phyloP scores from a whole-genome alignment of 2,329 filamentous ascomycete genomes.

The Penicillium sp. region DNA sequence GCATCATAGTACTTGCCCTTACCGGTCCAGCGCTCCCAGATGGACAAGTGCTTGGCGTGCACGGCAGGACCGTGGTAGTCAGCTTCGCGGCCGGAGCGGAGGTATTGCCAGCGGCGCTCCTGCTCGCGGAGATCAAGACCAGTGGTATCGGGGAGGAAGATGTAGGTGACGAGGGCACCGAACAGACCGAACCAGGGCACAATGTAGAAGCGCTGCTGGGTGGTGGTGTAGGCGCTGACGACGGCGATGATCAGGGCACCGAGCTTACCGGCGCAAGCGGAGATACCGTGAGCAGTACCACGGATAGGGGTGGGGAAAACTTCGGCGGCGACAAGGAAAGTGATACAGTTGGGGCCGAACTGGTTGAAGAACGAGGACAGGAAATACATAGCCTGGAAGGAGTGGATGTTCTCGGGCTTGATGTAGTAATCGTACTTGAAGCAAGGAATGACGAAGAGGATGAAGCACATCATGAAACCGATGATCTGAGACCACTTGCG shows the following conservation, averaged over 20 bases:
- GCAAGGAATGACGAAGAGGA: constrained; percentile 88
- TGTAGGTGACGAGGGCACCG: constrained; percentile 75
- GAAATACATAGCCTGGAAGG: constrained; percentile 98
- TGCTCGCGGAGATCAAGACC: constrained; percentile 96
- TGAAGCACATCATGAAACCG: constrained; percentile 88
- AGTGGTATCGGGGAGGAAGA: constrained; percentile 92
- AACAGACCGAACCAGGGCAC: constrained; percentile 92
- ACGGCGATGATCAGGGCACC: constrained; percentile 84
- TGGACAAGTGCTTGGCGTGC: constrained; percentile 81
- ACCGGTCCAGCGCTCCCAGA: constrained; percentile 76
- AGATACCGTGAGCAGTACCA: constrained; percentile 90
- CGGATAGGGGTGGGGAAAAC: constrained; percentile 91
- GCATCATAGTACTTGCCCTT: constrained; percentile 81
- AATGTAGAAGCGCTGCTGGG: constrained; percentile 80
- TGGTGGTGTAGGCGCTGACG: constrained; percentile 67
- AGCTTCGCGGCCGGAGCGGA: constrained; percentile 70
- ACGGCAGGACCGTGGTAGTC: constrained; percentile 94
- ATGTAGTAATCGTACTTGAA: constrained; percentile 87
- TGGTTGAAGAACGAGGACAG: constrained; percentile 98
- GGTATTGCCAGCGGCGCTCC: constrained; percentile 87
- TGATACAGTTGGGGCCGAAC: constrained; percentile 92
- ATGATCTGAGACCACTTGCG: constrained; percentile 95
- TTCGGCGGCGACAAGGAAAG: constrained; percentile 92
- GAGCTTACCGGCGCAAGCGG: constrained; percentile 81
- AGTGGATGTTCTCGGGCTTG: constrained; percentile 65